Evolutionary conservation across 805 yeast genomes (phyloP).

Genomic region (Kodamaea hsintzibuensis): DNA sequence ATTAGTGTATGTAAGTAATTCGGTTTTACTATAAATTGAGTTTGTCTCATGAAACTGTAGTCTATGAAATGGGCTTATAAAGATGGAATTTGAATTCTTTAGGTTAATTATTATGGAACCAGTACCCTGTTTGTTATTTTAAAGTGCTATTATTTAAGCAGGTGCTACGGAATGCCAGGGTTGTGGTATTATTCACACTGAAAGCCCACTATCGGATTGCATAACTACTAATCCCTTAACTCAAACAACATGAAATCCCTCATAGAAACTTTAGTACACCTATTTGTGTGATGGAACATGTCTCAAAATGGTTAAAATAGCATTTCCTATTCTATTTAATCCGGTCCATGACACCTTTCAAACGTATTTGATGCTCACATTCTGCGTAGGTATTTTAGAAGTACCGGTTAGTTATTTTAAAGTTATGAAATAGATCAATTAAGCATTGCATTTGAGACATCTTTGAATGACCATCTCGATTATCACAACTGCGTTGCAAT

Average conservation of each 20-base stretch:
- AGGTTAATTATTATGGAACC: no score
- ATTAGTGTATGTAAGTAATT: neutral
- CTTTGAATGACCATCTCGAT: neutral
- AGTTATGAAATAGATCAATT: neutral
- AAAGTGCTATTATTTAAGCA: neutral
- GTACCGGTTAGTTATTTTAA: no score
- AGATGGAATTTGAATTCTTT: no score
- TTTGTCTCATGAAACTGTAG: no score
- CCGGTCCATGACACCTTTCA: neutral
- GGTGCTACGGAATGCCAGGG: no score
- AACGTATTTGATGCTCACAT: neutral
- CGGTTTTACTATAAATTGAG: neutral
- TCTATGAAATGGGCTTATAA: no score
- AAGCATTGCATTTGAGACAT: neutral
- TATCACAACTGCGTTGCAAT: neutral
- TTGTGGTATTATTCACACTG: neutral
- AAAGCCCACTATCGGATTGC: neutral
- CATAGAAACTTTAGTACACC: neutral
- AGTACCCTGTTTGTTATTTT: no score
- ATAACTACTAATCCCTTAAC: neutral
- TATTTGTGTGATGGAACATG: neutral
- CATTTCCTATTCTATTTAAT: neutral
- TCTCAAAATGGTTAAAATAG: neutral
- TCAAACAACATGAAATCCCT: neutral
- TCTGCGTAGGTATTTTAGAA: neutral